Base-by-base conservation (phyloP, 2,329 filamentous ascomycete species). In the Fusarium sp. region DNA sequence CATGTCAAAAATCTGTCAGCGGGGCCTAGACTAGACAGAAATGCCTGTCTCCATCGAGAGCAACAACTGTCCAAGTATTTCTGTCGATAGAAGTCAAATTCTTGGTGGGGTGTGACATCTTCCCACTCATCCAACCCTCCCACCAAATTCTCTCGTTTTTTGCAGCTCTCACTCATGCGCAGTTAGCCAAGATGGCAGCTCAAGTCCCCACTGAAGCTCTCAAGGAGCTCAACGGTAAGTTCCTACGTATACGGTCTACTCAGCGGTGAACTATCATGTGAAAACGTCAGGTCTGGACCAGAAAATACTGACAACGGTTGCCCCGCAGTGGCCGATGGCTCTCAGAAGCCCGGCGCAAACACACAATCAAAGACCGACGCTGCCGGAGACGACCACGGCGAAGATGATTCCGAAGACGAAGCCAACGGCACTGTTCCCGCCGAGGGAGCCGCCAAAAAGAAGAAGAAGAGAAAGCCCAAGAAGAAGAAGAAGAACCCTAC, bases 401-500 rank as follows among this genome's bases (percentile, higher is more conserved):
- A 86, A 60, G 86, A 88, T 66, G 88, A 87, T 22, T 88, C 87
- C 41, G 87, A 89, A 51, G 87, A 88, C 14, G 86, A 85, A 30
- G 87, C 87, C 36, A 74, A 75, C 42, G 79, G 74, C 24, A 83
- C 82, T 38, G 83, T 81, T n/a, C 82, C 78, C 18, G 82, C 82
- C 11, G 83, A 83, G 72, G 81, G 77, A 26, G 79, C 73, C 17
- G 78, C 80, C 63, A 83, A 83, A 72, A 84, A 84, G 59, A 78
- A 88, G 79, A 92, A 90, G 82, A 93, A 94, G 84, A 94, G 94
- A 87, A 94, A 94, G 86, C 94, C 94, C 86, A 94, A 93, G 87
- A 93, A 91, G 87, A 92, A 91, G 87, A 93, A 93, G 89, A 93
- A 91, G 89, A 92, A 88, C 73, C 87, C 91, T 54, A 94, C 93